Percentiles rank a stretch among this genome's conserved stretches.
Conservation (phyloP, 2,329 filamentous ascomycete genomes). For the Stromatinia cepivora region DNA sequence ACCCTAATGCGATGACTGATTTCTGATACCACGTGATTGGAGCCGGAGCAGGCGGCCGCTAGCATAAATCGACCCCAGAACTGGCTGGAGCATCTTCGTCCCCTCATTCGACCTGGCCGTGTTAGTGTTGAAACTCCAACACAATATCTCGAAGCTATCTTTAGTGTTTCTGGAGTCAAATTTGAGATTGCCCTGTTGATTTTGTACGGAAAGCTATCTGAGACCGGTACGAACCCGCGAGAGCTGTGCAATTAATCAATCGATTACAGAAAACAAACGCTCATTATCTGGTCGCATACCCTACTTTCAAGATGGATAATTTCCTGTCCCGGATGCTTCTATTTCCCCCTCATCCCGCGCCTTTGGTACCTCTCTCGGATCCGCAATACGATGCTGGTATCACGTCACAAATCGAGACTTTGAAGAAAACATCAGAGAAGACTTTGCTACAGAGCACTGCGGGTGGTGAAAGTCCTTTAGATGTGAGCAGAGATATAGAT, state of each 20-base stretch:
- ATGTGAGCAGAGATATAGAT: constrained; percentile 38
- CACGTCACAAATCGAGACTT: constrained; percentile 42
- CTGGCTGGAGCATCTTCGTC: constrained; percentile 11
- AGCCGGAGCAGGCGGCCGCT: neutral
- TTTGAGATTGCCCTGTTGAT: neutral
- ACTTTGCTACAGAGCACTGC: constrained; percentile 41
- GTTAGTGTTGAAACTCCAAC: neutral
- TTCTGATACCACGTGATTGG: neutral
- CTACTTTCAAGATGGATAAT: constrained; percentile 39
- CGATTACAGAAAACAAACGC: neutral
- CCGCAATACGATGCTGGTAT: constrained; percentile 48
- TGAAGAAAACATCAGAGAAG: constrained; percentile 43
- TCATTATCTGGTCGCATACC: constrained; percentile 15
- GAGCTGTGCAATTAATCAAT: neutral
- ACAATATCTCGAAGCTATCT: neutral
- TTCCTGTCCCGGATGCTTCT: constrained; percentile 43
- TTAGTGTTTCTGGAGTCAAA: neutral
- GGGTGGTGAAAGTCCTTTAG: constrained; percentile 42
- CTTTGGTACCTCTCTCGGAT: constrained; percentile 41
- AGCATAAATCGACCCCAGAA: neutral
- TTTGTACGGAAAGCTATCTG: neutral
- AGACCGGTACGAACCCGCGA: neutral
- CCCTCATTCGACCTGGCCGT: neutral
- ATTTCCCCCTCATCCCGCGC: constrained; percentile 44
- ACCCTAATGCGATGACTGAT: constrained; percentile 7